These are phyloP conservation scores for Triticum urartu DNA, from an alignment of 176 grass and related monocot genomes.

Conservation along the genomic window DNA sequence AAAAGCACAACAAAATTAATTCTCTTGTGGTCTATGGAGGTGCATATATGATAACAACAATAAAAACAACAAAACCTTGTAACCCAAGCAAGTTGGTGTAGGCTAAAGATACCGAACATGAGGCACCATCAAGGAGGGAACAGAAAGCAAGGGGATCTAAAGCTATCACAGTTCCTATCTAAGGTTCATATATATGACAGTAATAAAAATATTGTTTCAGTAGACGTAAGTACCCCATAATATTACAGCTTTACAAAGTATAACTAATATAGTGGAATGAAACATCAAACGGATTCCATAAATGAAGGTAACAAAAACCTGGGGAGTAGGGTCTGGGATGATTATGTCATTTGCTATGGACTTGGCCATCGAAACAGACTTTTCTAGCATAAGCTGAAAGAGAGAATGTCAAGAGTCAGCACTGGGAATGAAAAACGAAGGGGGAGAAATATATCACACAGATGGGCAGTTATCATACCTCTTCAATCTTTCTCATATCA, in stretches of 20 bases:
- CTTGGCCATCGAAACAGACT: neutral
- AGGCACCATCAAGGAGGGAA: neutral
- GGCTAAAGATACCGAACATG: neutral
- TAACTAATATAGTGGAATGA: neutral
- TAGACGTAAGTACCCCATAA: constrained; percentile 1
- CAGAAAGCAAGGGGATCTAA: neutral
- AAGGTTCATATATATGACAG: neutral
- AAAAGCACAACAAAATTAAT: neutral
- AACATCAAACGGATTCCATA: neutral
- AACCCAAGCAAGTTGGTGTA: neutral
- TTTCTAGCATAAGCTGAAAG: neutral
- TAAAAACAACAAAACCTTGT: neutral
- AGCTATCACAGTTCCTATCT: neutral
- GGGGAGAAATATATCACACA: neutral
- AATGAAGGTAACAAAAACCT: neutral
- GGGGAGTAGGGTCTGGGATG: neutral
- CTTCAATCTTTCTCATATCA: neutral
- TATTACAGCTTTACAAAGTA: neutral
- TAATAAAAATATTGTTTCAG: neutral
- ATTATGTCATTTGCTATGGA: neutral
- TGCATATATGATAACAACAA: neutral
- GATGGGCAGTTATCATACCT: neutral
- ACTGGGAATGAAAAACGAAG: neutral
- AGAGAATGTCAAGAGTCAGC: neutral
- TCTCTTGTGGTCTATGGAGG: neutral